Evolutionary conservation across 1,284 basidiomycete species (phyloP).

Genomic region (Puccinia polysora): DNA sequence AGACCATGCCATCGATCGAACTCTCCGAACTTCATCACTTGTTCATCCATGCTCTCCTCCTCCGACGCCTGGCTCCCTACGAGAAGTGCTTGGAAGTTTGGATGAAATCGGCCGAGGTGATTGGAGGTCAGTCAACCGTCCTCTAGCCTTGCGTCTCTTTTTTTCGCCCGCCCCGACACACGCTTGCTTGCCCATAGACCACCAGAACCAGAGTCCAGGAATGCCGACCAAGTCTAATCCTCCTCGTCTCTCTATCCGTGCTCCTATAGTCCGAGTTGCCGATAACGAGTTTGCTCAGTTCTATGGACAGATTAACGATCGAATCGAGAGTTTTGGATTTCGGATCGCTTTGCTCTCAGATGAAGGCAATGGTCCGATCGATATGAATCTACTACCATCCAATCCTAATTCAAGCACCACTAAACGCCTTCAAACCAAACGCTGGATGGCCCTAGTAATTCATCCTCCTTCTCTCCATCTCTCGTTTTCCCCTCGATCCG

Average conservation of each 20-base stretch:
- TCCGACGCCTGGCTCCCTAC: conserved; percentile 23
- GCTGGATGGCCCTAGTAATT: conserved; percentile 27
- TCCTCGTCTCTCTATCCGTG: background rate
- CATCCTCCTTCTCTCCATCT: background rate
- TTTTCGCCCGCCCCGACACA: background rate
- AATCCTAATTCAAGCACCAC: background rate
- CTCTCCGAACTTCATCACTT: conserved; percentile 32
- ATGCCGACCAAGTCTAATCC: background rate
- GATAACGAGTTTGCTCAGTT: conserved; percentile 13
- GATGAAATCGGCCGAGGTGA: conserved; percentile 1
- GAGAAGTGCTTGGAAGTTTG: conserved; percentile 17
- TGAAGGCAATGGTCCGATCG: conserved; percentile 25
- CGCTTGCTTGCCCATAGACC: background rate
- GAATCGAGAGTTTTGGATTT: conserved; percentile 27
- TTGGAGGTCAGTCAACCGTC: conserved; percentile 14
- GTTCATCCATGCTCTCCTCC: conserved; percentile 28
- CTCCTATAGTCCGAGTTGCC: background rate
- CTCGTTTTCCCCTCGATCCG: too few species aligned
- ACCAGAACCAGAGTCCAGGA: background rate
- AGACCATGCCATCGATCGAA: conserved; percentile 8
- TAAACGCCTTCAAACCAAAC: conserved; percentile 3
- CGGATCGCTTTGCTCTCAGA: conserved; percentile 24
- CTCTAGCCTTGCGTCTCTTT: background rate
- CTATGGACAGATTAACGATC: conserved; percentile 20
- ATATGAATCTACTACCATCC: conserved; percentile 1